Conservation (phyloP, 345 rosid genomes). For the Balakata baccata region DNA sequence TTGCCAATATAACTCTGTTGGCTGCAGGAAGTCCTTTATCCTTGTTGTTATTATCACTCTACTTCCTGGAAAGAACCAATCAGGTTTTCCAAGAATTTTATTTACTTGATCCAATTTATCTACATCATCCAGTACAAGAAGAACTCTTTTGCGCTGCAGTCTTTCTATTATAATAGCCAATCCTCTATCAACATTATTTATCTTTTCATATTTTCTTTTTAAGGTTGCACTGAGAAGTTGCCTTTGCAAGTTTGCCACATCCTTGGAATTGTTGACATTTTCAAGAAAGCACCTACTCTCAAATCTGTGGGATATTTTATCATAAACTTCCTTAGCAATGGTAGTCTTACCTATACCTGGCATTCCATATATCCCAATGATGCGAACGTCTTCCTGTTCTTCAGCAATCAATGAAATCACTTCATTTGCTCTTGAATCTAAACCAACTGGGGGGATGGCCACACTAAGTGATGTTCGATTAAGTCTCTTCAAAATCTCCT, state of each 20-base stretch:
- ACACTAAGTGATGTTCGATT: background rate
- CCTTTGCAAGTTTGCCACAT: slow-evolving; percentile 18
- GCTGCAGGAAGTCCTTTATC: slow-evolving; percentile 11
- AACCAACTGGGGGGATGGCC: slow-evolving; percentile 8
- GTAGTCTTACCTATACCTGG: slow-evolving; percentile 27
- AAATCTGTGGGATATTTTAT: slow-evolving; percentile 16
- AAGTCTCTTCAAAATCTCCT: slow-evolving; percentile 1
- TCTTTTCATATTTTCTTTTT: slow-evolving; percentile 8
- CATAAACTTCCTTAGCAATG: slow-evolving; percentile 17
- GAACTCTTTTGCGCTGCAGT: slow-evolving; percentile 4
- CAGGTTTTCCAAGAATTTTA: slow-evolving; percentile 3
- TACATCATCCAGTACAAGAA: slow-evolving; percentile 22
- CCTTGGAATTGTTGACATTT: slow-evolving; percentile 16
- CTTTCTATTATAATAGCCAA: slow-evolving; percentile 2
- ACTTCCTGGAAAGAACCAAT: slow-evolving; percentile 25
- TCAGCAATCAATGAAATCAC: slow-evolving; percentile 4
- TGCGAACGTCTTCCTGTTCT: background rate
- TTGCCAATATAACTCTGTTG: slow-evolving; percentile 3
- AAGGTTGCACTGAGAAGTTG: slow-evolving; percentile 16
- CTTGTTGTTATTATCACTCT: slow-evolving; percentile 27
- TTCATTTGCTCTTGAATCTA: background rate
- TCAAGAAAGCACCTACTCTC: slow-evolving; percentile 26
- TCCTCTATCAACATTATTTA: slow-evolving; percentile 10
- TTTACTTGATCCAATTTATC: slow-evolving; percentile 6
- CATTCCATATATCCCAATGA: slow-evolving; percentile 27